Conservation (phyloP, 2,329 filamentous ascomycete genomes). For the Verticillium tricorpus region DNA sequence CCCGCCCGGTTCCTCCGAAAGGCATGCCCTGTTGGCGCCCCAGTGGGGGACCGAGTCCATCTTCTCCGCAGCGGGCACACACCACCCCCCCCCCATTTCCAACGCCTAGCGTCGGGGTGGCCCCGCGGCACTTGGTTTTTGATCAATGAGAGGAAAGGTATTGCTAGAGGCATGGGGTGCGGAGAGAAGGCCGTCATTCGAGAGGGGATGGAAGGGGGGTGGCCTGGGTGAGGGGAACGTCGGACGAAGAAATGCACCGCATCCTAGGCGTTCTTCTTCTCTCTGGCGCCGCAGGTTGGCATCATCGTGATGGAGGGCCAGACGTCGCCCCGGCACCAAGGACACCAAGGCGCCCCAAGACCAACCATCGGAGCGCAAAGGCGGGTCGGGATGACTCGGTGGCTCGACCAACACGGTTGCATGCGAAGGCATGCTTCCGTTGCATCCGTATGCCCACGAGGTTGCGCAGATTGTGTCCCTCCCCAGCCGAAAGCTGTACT, state of each 20-base stretch:
- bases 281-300: not conserved
- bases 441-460: not conserved
- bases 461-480: not conserved
- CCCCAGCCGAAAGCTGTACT: not conserved
- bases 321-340: not conserved
- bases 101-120: not conserved
- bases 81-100: not conserved
- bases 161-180: not conserved
- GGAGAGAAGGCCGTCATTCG: not conserved
- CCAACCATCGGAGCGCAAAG: not conserved
- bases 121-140: not conserved
- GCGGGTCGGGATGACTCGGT: not conserved
- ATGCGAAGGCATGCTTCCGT: not conserved
- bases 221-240: not conserved
- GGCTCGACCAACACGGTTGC: not conserved
- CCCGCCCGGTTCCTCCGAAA: not conserved
- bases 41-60: not conserved
- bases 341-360: not conserved
- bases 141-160: not conserved
- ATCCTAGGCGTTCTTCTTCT: not conserved
- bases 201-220: not conserved
- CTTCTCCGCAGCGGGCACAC: not conserved
- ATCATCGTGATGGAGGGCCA: not conserved
- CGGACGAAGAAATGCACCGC: not conserved
- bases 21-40: not conserved